Base-by-base conservation (phyloP, 495 filamentous ascomycete species). In the Pyrenopolyporus hunteri region DNA sequence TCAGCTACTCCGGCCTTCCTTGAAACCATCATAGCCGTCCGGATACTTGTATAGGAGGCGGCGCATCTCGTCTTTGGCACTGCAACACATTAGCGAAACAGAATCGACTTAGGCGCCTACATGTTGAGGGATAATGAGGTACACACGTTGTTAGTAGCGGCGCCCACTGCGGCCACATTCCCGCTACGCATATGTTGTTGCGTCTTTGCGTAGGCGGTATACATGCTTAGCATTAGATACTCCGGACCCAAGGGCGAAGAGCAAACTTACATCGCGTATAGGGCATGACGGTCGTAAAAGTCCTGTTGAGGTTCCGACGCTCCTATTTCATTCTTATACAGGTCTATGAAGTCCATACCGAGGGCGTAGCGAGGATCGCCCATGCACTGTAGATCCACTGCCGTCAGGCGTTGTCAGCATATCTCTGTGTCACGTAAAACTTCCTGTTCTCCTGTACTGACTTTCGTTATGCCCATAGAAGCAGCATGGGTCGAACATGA, bases 401-500 rank as follows among this genome's bases (percentile, higher is more conserved):
- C 44, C 26, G 13, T 47, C 28, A 7, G 44, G 44, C 31, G 16
- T 47, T 47, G 3, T 26, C 44, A 47, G 44, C 16, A 32, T 26
- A 22, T 47, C 44, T 47, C 10, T 9, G 22, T 7, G 1, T 4
- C 6, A 26, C 16, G 26, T 47, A 6, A 47, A 17, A 20, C 22
- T 13, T 0, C n/a, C 6, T 14, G n/a, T 7, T 40, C 4, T 16
- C 16, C 1, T 16, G 13, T 45, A 47, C 44, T 6, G 31, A n/a
- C 44, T 32, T 31, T 47, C 44, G 4, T 47, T 47, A 14, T 47
- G 44, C 0, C 73, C 80, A 59, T 74, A 85, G 54, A 77, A 77
- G 9, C 52, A 67, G 19, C 71, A 67, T 0, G 80, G 73, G 66
- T 83, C 81, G 47, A 74, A 83, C 4, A 83, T 67, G 23, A 78